Conservation (phyloP, 495 filamentous ascomycete genomes). For the Saxophila tyrrhenica region DNA sequence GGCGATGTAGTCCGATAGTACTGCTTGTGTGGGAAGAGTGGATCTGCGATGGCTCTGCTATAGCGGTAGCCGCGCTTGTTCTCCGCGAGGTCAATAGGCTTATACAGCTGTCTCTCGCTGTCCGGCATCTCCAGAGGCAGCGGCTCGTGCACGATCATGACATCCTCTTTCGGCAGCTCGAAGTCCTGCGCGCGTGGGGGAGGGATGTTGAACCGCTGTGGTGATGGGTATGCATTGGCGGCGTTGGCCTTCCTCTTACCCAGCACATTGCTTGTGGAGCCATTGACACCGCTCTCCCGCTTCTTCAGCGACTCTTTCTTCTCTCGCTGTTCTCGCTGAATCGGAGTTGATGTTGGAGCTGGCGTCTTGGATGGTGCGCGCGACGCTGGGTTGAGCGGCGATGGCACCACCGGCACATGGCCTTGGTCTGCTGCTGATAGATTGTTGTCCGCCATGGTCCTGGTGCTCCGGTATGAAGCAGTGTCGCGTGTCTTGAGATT, state of each 20-base stretch:
- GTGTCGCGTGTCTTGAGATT: no score
- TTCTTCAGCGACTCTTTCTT: slow-evolving; percentile 36
- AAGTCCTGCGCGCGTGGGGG: slow-evolving; percentile 28
- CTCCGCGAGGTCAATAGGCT: slow-evolving; percentile 44
- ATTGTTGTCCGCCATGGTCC: neutral
- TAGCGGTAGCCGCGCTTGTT: slow-evolving; percentile 91
- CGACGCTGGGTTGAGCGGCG: slow-evolving; percentile 30
- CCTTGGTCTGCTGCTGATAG: slow-evolving; percentile 17
- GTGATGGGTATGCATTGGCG: slow-evolving; percentile 20
- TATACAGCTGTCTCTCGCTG: slow-evolving; percentile 26
- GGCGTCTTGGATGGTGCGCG: slow-evolving; percentile 20
- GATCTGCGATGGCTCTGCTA: slow-evolving; percentile 80
- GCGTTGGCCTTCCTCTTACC: slow-evolving; percentile 23
- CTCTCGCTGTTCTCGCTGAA: slow-evolving; percentile 30
- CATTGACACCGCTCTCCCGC: slow-evolving; percentile 28
- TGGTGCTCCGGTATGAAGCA: no score
- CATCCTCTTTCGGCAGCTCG: slow-evolving; percentile 27
- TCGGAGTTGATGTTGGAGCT: slow-evolving; percentile 7
- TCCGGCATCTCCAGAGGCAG: slow-evolving; percentile 28
- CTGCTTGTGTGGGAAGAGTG: slow-evolving; percentile 70
- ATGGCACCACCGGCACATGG: slow-evolving; percentile 29
- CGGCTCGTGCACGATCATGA: slow-evolving; percentile 31
- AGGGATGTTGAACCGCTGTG: slow-evolving; percentile 30
- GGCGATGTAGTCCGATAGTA: slow-evolving; percentile 85
- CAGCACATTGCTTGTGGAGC: neutral